Base-by-base conservation (phyloP, 1,284 basidiomycete genomes). In the Cronartium ribicola region DNA sequence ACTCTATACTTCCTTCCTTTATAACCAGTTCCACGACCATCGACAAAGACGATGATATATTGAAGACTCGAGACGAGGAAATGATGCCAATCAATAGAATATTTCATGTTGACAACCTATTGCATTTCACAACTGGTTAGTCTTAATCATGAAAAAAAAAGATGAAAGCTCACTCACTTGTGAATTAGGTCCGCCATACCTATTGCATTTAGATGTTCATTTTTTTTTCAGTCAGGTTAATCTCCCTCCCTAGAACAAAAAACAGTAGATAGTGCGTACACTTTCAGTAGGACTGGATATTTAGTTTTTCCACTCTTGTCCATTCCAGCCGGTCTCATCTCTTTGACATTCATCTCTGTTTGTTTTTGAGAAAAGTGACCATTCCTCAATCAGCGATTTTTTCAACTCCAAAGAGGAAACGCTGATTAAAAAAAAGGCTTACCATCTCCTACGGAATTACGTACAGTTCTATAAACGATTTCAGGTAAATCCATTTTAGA, bases 1-100 rank as follows among this genome's bases (percentile, higher is more conserved):
- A 93, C 93, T 71, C 94, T 84, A 81, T 96, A 83, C 75, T 83
- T 83, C 41, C 93, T 85, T 0, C 95, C 95, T 80, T 90, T 91
- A 83, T 85, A 91, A 1, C 95, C 95, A 0, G 95, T 98, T 0
- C 94, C 94, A n/a, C 94, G 86, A 0, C 92, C 93, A 80, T 98
- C 95, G 57, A 97, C 89, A 13, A 86, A 83, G 62, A 96, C 90
- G 37, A 95, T 85, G 61, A 98, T 85, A 81, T 95, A 97, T 77
- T 92, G 88, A 59, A 92, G 83, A 40, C 87, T 86, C 77, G 89
- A 89, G 2, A 89, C 90, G 29, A 97, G 85, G 82, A 90, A 95
- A 76, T 91, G 85, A 78, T 93, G 88, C 92, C 92, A 98, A 82
- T 90, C 89, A 14, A 88, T 85, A 22, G 81, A 80, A 82, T 87